These are phyloP conservation scores for Hypoxylon sp. DNA, from an alignment of 2,329 filamentous ascomycete genomes.

Conservation along the genomic window DNA sequence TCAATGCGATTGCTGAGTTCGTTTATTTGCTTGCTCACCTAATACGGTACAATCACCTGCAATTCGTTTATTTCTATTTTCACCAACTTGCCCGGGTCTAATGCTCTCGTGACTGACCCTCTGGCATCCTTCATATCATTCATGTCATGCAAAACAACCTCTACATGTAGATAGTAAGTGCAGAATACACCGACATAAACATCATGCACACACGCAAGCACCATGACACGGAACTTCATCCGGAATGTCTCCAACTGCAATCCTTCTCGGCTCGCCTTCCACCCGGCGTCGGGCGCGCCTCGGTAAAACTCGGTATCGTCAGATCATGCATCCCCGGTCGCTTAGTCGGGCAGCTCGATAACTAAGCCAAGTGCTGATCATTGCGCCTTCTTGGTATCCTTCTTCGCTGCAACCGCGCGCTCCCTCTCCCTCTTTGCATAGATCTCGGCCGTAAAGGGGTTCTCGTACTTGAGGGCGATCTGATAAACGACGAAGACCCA, in stretches of 20 bases:
- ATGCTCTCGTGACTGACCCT: constrained; percentile 13
- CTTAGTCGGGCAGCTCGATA: constrained; percentile 14
- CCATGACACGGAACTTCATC: constrained; percentile 9
- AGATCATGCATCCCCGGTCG: constrained; percentile 10
- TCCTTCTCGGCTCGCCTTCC: constrained; percentile 17
- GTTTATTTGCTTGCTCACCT: neutral
- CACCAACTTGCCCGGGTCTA: neutral
- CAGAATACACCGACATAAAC: constrained; percentile 19
- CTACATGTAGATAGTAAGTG: constrained; percentile 13
- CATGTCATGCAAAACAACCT: constrained; percentile 27
- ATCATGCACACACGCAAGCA: neutral
- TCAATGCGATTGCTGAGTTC: neutral
- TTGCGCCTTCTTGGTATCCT: constrained; percentile 66
- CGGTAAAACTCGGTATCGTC: constrained; percentile 28
- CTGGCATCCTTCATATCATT: constrained; percentile 5
- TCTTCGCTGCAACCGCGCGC: constrained; percentile 62
- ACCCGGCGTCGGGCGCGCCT: constrained; percentile 34
- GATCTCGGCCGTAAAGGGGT: constrained; percentile 93
- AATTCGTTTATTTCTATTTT: neutral
- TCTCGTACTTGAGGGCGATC: constrained; percentile 87
- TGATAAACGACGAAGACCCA: constrained; percentile 85
- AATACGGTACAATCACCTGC: neutral
- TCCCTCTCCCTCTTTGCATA: constrained; percentile 86
- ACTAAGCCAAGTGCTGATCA: constrained; percentile 51
- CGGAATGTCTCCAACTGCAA: constrained; percentile 16